These are phyloP conservation scores for Symbiodinium natans DNA, from an alignment of 73 alveolate genomes.

Conservation along the genomic window DNA sequence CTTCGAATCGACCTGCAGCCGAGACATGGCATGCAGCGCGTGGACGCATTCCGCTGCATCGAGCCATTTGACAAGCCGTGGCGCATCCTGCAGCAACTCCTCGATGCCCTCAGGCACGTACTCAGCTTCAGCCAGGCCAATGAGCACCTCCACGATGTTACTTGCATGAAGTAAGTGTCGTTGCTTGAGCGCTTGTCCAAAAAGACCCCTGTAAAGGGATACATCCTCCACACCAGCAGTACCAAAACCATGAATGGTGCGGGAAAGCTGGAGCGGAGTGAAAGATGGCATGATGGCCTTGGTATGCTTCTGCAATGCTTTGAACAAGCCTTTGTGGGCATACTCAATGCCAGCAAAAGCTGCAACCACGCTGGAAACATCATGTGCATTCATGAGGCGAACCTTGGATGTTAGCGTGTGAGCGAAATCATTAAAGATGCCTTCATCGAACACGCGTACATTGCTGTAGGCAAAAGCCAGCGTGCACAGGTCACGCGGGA, in stretches of 20 bases:
- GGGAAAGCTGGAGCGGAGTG: slow-evolving; percentile 74
- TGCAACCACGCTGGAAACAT: slow-evolving; percentile 72
- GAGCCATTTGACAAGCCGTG: slow-evolving; percentile 22
- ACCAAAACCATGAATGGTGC: slow-evolving; percentile 78
- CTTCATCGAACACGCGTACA: slow-evolving; percentile 55
- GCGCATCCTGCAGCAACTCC: slow-evolving; percentile 11
- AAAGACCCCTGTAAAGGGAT: slow-evolving; percentile 24
- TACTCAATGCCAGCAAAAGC: slow-evolving; percentile 70
- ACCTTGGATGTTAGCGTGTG: slow-evolving; percentile 68
- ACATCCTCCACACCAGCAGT: slow-evolving; percentile 43
- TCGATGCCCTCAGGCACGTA: slow-evolving; percentile 37
- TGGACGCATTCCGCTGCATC: slow-evolving; percentile 68
- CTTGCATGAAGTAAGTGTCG: slow-evolving; percentile 32
- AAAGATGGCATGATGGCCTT: slow-evolving; percentile 25
- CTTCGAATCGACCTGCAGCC: not conserved
- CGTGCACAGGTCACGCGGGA: slow-evolving; percentile 44
- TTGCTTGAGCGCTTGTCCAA: slow-evolving; percentile 38
- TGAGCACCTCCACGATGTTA: slow-evolving; percentile 59
- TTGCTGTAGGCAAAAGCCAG: slow-evolving; percentile 76
- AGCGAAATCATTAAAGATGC: slow-evolving; percentile 61
- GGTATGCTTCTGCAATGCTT: slow-evolving; percentile 53
- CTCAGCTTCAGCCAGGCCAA: slow-evolving; percentile 87
- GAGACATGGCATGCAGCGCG: slow-evolving; percentile 52
- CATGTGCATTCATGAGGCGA: slow-evolving; percentile 62
- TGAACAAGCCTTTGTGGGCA: slow-evolving; percentile 77